Evolutionary conservation across 345 rosid species (phyloP).

Genomic region (Linum trigynum): DNA sequence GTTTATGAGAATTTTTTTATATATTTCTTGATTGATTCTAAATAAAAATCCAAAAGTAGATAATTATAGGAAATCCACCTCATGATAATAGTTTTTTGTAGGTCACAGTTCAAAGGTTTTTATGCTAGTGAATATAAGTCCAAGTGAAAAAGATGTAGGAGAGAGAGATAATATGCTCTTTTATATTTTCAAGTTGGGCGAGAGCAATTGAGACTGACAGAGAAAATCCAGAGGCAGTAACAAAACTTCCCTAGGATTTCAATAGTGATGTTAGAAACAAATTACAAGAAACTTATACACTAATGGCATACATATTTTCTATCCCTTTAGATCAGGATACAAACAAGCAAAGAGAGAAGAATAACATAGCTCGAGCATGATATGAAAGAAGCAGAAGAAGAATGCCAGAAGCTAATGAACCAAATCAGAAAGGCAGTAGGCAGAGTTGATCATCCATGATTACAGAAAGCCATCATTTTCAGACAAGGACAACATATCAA

Average conservation of each 20-base stretch:
- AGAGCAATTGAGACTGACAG: constrained; percentile 57
- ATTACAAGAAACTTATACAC: not conserved
- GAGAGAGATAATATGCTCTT: constrained; percentile 64
- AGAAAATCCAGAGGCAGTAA: constrained; percentile 46
- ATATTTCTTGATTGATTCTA: too few species aligned
- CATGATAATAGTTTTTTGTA: constrained; percentile 10
- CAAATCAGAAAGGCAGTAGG: constrained; percentile 31
- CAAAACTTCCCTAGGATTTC: not conserved
- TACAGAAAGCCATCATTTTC: constrained; percentile 42
- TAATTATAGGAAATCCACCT: too few species aligned
- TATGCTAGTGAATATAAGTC: constrained; percentile 88
- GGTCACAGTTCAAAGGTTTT: constrained; percentile 74
- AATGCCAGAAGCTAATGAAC: constrained; percentile 28
- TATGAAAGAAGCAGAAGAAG: constrained; percentile 53
- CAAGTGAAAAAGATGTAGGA: constrained; percentile 57
- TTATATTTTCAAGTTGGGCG: constrained; percentile 76
- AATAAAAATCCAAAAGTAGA: too few species aligned
- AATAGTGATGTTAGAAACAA: not conserved
- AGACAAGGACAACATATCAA: constrained; percentile 24
- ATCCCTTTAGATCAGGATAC: constrained; percentile 36
- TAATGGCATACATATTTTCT: constrained; percentile 8
- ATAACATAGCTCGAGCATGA: constrained; percentile 50
- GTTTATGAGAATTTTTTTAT: too few species aligned
- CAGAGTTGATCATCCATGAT: constrained; percentile 39
- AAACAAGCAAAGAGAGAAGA: constrained; percentile 42